Evolutionary conservation across 495 filamentous ascomycete species (phyloP), one percentile per base, ranked within the genome.

Genomic region (Aspergillus kassunensis): DNA sequence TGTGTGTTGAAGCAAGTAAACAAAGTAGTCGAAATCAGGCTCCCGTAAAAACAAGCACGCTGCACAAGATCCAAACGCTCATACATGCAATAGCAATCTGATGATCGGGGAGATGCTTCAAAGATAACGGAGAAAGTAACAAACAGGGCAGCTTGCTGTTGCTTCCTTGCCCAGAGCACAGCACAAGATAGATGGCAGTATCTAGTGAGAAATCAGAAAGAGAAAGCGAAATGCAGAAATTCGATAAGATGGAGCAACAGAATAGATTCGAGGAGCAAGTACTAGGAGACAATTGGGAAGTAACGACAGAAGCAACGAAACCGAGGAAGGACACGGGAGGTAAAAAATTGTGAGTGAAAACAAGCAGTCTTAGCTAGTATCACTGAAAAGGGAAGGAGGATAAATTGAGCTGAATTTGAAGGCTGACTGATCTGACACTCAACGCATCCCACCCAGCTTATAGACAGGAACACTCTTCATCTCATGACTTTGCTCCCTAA

Each of bases 41-140:
- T 24, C 35, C 19, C 6, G 25, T 42, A 24, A 50, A 48, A 41
- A 54, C 44, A 56, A 51, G 46, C 50, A 56, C 48, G 45, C 31
- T 56, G 33, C 34, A 52, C 53, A 59, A 53, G 59, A 61, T 58
- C 59, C 59, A 67, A 63, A 53, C 60, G 24, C 36, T 51, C 50
- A 58, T 53, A 65, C 57, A 64, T 60, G 55, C 46, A 63, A 56
- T 42, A 30, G 54, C 49, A 60, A 57, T 43, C 46, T 56, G 58
- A 49, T 44, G 58, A 49, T 44, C 23, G 13, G 40, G 34, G 30
- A 61, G 41, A 61, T 61, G 30, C 10, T 45, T 60, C 49, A 57
- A 44, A 61, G 44, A 61, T 57, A 51, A 49, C 36, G 24, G 41
- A 54, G 56, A 46, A 49, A 52, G 30, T 40, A 51, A 51, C 43